These are phyloP conservation scores for Aspergillus cavernicola DNA, from an alignment of 495 filamentous ascomycete species.

Conservation along the genomic window DNA sequence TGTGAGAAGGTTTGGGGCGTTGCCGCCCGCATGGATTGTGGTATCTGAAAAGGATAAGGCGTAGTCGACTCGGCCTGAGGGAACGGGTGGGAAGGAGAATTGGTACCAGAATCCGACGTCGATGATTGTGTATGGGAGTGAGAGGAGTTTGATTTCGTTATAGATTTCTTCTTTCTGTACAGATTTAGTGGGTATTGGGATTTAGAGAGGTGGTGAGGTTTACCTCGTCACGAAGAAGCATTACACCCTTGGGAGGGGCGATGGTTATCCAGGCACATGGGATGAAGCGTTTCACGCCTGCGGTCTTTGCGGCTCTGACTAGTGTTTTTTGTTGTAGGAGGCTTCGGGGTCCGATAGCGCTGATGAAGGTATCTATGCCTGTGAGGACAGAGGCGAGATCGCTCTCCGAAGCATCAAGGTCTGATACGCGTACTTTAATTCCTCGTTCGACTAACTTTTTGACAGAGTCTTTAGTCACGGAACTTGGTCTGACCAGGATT, in stretches of 20 bases:
- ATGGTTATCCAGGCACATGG: not conserved
- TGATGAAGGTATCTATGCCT: not conserved
- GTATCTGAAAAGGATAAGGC: conserved; percentile 8
- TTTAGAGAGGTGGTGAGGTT: too few relatives aligned
- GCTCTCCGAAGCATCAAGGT: too few relatives aligned
- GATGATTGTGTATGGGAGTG: conserved; percentile 44
- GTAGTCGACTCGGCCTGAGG: conserved; percentile 37
- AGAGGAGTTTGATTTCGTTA: conserved; percentile 27
- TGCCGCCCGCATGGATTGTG: conserved; percentile 31
- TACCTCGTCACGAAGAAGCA: not conserved
- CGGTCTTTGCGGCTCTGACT: not conserved
- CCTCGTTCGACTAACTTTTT: too few relatives aligned
- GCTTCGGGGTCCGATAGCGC: not conserved
- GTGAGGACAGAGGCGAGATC: not conserved
- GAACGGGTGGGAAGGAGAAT: conserved; percentile 28
- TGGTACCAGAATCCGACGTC: conserved; percentile 48
- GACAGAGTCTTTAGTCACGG: too few relatives aligned
- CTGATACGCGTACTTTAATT: too few relatives aligned
- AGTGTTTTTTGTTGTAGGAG: not conserved
- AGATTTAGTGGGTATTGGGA: too few relatives aligned
- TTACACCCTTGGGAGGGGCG: not conserved
- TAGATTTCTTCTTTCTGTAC: conserved; percentile 37
- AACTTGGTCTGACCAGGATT: too few relatives aligned
- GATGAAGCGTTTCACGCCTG: not conserved
- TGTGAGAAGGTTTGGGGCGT: conserved; percentile 27